Conservation (phyloP, 768 basidiomycete genomes). For the Phallus indusiatus region DNA sequence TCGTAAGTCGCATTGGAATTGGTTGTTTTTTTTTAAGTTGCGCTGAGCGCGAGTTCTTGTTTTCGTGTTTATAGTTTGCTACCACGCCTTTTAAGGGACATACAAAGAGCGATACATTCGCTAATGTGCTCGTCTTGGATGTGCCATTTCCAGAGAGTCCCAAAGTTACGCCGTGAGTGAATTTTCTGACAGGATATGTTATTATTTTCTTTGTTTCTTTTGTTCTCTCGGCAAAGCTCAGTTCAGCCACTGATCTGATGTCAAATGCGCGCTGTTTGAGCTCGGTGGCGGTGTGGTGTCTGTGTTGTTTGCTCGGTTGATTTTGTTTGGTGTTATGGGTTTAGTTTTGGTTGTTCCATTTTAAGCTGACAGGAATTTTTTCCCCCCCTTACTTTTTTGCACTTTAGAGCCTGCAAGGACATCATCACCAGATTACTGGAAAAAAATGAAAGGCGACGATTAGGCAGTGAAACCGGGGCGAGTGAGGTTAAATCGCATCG, state of each 20-base stretch:
- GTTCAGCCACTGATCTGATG: conserved; percentile 9
- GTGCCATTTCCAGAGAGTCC: conserved; percentile 83
- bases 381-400: background rate
- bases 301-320: background rate
- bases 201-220: background rate
- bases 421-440: conserved; percentile 78
- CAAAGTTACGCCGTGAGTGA: conserved; percentile 61
- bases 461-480: conserved; percentile 90
- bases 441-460: conserved; percentile 81
- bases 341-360: no score
- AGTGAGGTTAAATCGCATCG: conserved; percentile 99
- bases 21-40: background rate
- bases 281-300: background rate
- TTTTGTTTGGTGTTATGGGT: no score
- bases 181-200: background rate
- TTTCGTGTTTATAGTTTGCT: conserved; percentile 57
- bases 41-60: background rate
- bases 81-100: conserved; percentile 98
- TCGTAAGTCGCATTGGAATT: conserved; percentile 52
- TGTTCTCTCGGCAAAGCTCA: background rate
- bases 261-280: background rate
- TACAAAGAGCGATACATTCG: conserved; percentile 90
- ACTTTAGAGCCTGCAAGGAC: conserved; percentile 74
- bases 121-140: conserved; percentile 82
- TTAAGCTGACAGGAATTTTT: background rate